phyloP scores from a whole-genome alignment of 2,329 filamentous ascomycete genomes.

The Fusarium verticillioides region DNA sequence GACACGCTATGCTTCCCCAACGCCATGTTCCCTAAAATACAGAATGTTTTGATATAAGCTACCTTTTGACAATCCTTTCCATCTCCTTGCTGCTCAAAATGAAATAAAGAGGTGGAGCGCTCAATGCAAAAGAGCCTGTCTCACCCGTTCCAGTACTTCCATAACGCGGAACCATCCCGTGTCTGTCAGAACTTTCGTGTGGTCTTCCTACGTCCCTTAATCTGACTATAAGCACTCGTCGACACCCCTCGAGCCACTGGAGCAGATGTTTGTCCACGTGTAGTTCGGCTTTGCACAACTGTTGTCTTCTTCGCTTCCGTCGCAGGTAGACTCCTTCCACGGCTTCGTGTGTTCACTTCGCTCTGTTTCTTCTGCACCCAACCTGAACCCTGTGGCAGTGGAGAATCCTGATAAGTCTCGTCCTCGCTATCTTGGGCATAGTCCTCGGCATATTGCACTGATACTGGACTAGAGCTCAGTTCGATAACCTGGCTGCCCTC shows the following conservation, averaged over 20 bases:
- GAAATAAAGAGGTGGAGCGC: not conserved
- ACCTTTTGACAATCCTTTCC: not conserved
- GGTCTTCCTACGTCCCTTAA: conserved; percentile 37
- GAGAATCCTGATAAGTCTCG: conserved; percentile 36
- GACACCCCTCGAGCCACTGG: conserved; percentile 30
- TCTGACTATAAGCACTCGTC: conserved; percentile 41
- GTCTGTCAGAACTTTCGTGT: conserved; percentile 35
- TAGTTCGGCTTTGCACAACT: not conserved
- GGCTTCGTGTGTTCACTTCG: conserved; percentile 34
- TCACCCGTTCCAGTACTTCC: conserved; percentile 13
- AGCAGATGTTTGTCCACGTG: conserved; percentile 27
- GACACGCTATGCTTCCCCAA: conserved; percentile 12
- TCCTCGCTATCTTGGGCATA: conserved; percentile 39
- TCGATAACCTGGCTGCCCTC: conserved; percentile 49
- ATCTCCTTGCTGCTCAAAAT: not conserved
- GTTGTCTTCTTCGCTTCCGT: not conserved
- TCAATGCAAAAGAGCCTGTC: not conserved
- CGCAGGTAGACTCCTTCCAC: conserved; percentile 35
- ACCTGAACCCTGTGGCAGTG: conserved; percentile 31
- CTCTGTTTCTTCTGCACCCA: conserved; percentile 36
- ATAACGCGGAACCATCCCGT: not conserved
- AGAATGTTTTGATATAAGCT: conserved; percentile 13
- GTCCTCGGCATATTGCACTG: conserved; percentile 31
- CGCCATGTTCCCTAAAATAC: conserved; percentile 26
- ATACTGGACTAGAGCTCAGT: conserved; percentile 45